These are phyloP conservation scores for Ballota nigra DNA, from an alignment of 257 asterid genomes.

Conservation along the genomic window DNA sequence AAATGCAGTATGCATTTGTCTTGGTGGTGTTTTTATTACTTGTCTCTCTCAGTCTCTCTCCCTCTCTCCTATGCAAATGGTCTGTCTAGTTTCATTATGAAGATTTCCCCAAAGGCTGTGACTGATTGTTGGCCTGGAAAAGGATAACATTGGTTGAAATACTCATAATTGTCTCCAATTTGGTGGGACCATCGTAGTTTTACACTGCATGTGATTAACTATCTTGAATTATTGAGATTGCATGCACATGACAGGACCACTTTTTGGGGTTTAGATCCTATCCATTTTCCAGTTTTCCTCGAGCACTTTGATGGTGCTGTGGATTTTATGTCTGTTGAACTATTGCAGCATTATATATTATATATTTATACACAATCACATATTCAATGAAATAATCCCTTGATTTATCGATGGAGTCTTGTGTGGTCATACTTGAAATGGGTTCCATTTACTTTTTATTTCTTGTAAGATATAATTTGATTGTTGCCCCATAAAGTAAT, in stretches of 20 bases:
- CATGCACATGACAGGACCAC: conserved; percentile 28
- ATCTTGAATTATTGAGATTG: conserved; percentile 32
- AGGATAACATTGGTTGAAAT: conserved; percentile 15
- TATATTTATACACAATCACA: neutral
- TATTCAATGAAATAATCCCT: neutral
- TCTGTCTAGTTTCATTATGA: neutral
- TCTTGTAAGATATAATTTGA: no score
- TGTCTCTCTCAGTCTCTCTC: neutral
- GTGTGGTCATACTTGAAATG: no score
- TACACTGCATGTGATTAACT: conserved; percentile 25
- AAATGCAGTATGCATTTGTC: neutral
- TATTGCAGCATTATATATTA: neutral
- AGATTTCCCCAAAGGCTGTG: neutral
- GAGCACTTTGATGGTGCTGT: neutral
- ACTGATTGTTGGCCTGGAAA: conserved; percentile 17
- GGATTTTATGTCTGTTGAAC: neutral
- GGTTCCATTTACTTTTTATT: no score
- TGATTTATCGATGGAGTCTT: neutral
- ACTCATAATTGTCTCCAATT: conserved; percentile 22
- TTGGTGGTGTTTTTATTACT: neutral
- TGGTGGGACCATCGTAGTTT: conserved; percentile 30
- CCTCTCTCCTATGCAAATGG: neutral
- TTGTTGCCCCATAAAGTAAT: no score
- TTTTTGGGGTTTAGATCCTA: neutral
- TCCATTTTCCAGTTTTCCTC: neutral